phyloP scores from a whole-genome alignment of 208 protist genomes.

The Leishmania tarentolae region DNA sequence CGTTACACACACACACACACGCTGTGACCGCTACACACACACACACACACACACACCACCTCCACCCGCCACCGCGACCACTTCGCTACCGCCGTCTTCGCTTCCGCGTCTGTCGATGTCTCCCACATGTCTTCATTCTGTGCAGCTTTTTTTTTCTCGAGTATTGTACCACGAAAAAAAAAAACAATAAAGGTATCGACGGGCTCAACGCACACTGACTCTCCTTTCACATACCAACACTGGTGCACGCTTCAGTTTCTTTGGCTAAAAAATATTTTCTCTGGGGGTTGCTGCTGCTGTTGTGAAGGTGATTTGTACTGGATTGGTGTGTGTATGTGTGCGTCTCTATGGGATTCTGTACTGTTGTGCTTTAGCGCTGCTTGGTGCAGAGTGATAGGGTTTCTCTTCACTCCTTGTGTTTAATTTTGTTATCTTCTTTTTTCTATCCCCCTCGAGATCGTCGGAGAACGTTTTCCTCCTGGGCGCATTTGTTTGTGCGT shows the following conservation, averaged over 20 bases:
- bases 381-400: neutral
- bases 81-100: no score
- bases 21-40: neutral
- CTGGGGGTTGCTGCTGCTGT: neutral
- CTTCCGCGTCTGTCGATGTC: neutral
- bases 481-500: neutral
- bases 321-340: slow-evolving; percentile 1
- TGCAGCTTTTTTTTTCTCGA: neutral
- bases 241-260: neutral
- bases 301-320: neutral
- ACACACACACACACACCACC: no score
- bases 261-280: neutral
- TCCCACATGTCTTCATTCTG: neutral
- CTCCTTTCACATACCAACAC: neutral
- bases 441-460: neutral
- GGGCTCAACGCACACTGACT: neutral
- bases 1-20: no score
- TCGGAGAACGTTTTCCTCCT: neutral
- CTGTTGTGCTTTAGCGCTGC: neutral
- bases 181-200: slow-evolving; percentile 1
- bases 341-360: neutral
- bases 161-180: neutral
- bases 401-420: neutral
- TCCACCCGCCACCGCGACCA: no score
- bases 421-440: neutral